Conservation (phyloP, 331 rosid species). For the Saraca asoca region DNA sequence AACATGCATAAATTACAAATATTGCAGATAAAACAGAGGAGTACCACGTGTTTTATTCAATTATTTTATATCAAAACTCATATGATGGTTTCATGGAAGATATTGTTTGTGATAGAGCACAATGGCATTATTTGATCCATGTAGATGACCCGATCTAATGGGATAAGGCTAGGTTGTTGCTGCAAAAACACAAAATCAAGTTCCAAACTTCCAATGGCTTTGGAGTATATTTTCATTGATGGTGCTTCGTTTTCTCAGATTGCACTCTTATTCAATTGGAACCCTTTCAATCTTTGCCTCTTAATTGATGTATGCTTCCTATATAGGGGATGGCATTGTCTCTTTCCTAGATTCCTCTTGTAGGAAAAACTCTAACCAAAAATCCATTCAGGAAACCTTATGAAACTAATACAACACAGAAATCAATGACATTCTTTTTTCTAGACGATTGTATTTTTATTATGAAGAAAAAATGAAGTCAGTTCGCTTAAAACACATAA, state of each 20-base stretch:
- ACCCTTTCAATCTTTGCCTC: background rate
- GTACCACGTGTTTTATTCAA: background rate
- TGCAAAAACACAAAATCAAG: no score
- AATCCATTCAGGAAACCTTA: constrained; percentile 2
- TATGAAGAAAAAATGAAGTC: background rate
- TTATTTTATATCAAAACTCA: background rate
- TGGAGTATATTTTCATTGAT: no score
- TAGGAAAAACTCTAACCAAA: no score
- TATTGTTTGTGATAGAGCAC: no score
- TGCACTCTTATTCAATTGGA: no score
- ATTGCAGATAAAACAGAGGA: background rate
- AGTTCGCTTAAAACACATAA: background rate
- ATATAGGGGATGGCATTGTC: background rate
- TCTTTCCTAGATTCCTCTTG: constrained; percentile 6
- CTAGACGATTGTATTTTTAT: background rate
- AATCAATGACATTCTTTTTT: background rate
- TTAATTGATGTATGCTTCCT: background rate
- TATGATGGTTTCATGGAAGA: background rate
- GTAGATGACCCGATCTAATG: no score
- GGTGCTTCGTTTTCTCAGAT: no score
- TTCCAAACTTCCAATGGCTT: no score
- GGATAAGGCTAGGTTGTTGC: no score
- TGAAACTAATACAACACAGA: background rate
- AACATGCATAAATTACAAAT: constrained; percentile 9
- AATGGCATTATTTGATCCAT: no score